These are phyloP conservation scores for Chamaecyparis obtusa DNA, from an alignment of 75 land plant genomes.

Conservation along the genomic window DNA sequence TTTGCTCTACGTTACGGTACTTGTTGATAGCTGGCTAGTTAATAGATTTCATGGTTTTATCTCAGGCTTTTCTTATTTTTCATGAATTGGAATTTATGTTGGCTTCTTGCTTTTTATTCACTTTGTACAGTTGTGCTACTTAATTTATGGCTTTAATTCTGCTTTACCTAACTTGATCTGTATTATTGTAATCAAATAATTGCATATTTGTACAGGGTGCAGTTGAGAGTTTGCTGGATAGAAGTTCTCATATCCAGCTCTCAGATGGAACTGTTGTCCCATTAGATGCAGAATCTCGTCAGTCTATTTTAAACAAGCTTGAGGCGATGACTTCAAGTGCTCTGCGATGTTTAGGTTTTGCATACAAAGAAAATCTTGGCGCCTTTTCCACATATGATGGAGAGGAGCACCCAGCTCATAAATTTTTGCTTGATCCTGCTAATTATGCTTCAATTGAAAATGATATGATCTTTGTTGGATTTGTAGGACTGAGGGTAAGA, in stretches of 20 bases:
- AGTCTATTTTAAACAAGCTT: constrained; percentile 41
- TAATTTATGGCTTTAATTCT: neutral
- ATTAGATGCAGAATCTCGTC: constrained; percentile 44
- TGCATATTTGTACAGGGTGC: constrained; percentile 69
- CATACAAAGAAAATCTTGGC: constrained; percentile 79
- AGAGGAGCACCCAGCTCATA: constrained; percentile 83
- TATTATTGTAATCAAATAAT: neutral
- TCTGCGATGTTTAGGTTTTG: constrained; percentile 91
- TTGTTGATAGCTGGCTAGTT: neutral
- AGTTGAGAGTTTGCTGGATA: constrained; percentile 83
- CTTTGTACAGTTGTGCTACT: neutral
- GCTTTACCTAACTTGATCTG: neutral
- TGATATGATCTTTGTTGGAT: constrained; percentile 77
- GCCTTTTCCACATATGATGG: constrained; percentile 86
- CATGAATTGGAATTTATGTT: neutral
- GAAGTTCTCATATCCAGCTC: constrained; percentile 72
- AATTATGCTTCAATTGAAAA: constrained; percentile 80
- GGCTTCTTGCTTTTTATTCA: neutral
- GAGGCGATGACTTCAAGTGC: constrained; percentile 73
- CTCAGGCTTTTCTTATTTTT: neutral
- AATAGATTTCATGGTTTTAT: neutral
- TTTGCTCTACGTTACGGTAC: neutral
- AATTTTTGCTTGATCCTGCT: constrained; percentile 65
- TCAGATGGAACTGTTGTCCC: constrained; percentile 66
- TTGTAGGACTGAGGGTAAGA: constrained; percentile 85